These are phyloP conservation scores for Ocimum tenuiflorum DNA, from an alignment of 257 asterid genomes.

Conservation along the genomic window DNA sequence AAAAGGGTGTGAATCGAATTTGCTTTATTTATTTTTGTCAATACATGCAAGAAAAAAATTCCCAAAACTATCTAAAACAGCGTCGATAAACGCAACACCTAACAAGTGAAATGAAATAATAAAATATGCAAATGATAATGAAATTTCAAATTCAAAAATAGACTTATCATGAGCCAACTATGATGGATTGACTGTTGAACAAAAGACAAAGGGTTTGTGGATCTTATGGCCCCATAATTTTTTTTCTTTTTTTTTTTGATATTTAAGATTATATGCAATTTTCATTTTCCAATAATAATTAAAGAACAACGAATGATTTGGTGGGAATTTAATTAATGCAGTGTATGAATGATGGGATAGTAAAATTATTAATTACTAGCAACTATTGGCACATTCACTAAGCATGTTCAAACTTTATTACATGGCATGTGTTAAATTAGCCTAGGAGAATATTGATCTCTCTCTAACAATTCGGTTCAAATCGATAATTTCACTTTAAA, in stretches of 20 bases:
- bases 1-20: not conserved
- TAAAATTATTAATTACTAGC: not conserved
- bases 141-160: not conserved
- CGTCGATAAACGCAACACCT: not conserved
- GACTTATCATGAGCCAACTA: not conserved
- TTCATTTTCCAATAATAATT: not conserved
- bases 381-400: not conserved
- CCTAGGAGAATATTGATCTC: no score
- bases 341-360: not conserved
- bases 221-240: not conserved
- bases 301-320: not conserved
- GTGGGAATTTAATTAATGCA: not conserved
- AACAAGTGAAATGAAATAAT: not conserved
- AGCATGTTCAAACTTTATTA: not conserved
- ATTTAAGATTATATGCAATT: no score
- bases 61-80: not conserved
- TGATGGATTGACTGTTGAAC: not conserved
- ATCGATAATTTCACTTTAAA: no score
- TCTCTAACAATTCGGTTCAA: no score
- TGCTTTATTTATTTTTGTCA: not conserved
- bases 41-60: not conserved
- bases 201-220: not conserved
- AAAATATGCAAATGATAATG: not conserved
- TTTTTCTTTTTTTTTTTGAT: no score
- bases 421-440: no score